phyloP scores from a whole-genome alignment of 164 flowering plant genomes.

The Sedum album region DNA sequence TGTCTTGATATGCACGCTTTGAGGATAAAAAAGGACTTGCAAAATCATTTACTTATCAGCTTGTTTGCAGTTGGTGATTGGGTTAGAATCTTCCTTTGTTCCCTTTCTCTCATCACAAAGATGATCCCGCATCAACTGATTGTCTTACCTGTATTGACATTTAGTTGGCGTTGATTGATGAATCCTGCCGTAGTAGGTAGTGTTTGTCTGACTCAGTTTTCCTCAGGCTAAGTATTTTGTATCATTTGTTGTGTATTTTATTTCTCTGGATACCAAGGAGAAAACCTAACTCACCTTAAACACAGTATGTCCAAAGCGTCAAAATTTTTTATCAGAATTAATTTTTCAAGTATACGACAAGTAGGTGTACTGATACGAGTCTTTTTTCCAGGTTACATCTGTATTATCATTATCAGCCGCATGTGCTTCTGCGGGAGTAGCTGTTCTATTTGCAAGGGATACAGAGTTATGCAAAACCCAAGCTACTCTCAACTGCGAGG shows the following conservation, averaged over 20 bases:
- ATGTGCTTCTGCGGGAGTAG: conserved; percentile 26
- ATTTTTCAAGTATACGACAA: background rate
- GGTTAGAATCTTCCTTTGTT: conserved; percentile 15
- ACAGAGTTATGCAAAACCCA: conserved; percentile 13
- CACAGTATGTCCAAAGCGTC: too few relatives aligned
- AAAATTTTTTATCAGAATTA: background rate
- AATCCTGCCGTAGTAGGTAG: too few relatives aligned
- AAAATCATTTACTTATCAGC: conserved; percentile 22
- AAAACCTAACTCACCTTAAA: too few relatives aligned
- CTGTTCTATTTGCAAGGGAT: conserved; percentile 20
- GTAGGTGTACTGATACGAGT: background rate
- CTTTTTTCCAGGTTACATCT: conserved; percentile 24
- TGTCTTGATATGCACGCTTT: conserved; percentile 31
- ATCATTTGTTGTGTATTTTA: too few relatives aligned
- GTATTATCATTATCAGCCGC: conserved; percentile 28
- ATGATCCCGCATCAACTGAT: too few relatives aligned
- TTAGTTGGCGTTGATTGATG: too few relatives aligned
- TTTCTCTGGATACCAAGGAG: too few relatives aligned
- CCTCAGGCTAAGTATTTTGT: too few relatives aligned
- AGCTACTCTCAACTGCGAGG: conserved; percentile 12
- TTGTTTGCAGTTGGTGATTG: conserved; percentile 30
- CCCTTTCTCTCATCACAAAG: conserved; percentile 4
- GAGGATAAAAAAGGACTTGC: conserved; percentile 17
- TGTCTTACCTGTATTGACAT: too few relatives aligned
- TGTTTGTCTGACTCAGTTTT: too few relatives aligned